Conservation (phyloP, 1,139 yeast genomes). For the Taphrina flavorubra region DNA sequence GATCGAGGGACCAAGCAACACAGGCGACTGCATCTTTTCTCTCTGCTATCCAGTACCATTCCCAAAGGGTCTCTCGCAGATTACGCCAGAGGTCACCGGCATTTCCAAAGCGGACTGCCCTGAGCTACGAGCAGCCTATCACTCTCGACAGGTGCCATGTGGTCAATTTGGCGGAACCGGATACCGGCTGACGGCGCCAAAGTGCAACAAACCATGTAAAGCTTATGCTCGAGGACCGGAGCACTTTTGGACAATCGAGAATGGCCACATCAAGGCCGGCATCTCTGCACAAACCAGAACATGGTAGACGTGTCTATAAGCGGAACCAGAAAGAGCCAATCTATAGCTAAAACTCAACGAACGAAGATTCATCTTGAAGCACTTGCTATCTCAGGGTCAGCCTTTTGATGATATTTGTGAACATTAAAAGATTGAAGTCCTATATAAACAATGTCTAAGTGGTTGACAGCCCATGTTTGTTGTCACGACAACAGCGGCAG, state of each 20-base stretch:
- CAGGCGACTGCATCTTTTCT: conserved; percentile 15
- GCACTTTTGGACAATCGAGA: neutral
- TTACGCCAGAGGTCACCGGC: conserved; percentile 1
- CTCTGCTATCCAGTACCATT: conserved; percentile 4
- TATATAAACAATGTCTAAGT: too few relatives aligned
- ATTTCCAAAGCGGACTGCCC: conserved; percentile 16
- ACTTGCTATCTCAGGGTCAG: too few relatives aligned
- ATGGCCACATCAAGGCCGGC: conserved; percentile 7
- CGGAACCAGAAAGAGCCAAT: too few relatives aligned
- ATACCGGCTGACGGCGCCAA: conserved; percentile 11
- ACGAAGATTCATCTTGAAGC: too few relatives aligned
- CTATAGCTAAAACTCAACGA: too few relatives aligned
- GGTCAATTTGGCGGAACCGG: conserved; percentile 6
- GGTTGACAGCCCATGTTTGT: too few relatives aligned
- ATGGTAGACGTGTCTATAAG: neutral
- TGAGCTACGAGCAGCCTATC: neutral
- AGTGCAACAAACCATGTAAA: neutral
- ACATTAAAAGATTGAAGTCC: too few relatives aligned
- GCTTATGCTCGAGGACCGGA: conserved; percentile 4
- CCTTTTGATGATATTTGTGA: too few relatives aligned
- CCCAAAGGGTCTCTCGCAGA: neutral
- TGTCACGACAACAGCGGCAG: too few relatives aligned
- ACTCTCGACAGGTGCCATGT: conserved; percentile 14
- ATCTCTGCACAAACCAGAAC: neutral
- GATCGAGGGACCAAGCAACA: conserved; percentile 2